Evolutionary conservation across 2,329 filamentous ascomycete species (phyloP).

Genomic region (Talaromyces sp.): DNA sequence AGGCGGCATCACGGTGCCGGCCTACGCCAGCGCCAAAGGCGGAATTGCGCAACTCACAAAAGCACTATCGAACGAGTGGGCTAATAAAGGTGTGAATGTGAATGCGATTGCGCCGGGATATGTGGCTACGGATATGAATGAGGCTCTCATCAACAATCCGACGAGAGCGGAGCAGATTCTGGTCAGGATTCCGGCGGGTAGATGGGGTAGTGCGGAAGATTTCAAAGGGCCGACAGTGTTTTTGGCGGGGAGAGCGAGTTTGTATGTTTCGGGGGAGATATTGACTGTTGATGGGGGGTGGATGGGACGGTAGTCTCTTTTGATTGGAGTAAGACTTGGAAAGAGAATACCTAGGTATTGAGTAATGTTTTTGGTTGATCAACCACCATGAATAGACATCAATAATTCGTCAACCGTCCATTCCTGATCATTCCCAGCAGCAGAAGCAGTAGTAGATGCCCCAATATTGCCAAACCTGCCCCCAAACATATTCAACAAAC

Average conservation of each 20-base stretch:
- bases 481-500: not conserved
- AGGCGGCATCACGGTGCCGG: conserved; percentile 76
- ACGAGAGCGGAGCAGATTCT: conserved; percentile 69
- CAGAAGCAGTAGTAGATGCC: not conserved
- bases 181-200: conserved; percentile 73
- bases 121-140: conserved; percentile 92
- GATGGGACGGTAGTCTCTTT: conserved; percentile 76
- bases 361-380: not conserved
- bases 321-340: too few species aligned
- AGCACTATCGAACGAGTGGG: conserved; percentile 80
- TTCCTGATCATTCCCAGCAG: not conserved
- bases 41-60: conserved; percentile 78
- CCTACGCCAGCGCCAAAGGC: conserved; percentile 78
- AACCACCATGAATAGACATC: conserved; percentile 14
- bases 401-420: conserved; percentile 15
- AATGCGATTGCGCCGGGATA: conserved; percentile 90
- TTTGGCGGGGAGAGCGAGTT: conserved; percentile 69
- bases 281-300: conserved; percentile 85
- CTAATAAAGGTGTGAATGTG: conserved; percentile 69
- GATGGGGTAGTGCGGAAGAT: conserved; percentile 81
- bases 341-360: too few species aligned
- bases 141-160: conserved; percentile 69
- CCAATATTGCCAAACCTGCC: not conserved
- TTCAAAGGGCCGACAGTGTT: conserved; percentile 81
- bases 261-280: conserved; percentile 77